Evolutionary conservation across 768 basidiomycete genomes (phyloP), one percentile per base, ranked within the genome.

Genomic region (Hortiboletus campestris): DNA sequence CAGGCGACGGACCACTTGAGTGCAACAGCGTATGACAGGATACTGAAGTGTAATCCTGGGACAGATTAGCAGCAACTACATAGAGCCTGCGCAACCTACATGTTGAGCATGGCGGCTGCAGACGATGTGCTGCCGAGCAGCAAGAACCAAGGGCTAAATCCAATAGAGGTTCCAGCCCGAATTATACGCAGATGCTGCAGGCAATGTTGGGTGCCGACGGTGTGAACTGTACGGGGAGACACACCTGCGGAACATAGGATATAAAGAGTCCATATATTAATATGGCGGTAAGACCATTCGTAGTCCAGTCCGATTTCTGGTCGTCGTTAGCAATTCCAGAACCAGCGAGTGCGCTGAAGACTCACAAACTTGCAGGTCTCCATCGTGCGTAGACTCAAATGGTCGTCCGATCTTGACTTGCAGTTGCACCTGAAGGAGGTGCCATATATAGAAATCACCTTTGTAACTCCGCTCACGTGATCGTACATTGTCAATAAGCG

Each of bases 81-180:
- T 7, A 46, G 32, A 38, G 22, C 6, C 3, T 4, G 22, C 7
- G 12, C 6, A 14, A 54, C 82, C 49, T 62, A 90, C 85, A 96
- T 84, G 68, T 97, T 97, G 46, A 95, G 75, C 81, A 94, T 82
- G 1, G 82, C 89, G 0, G 91, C 85, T 3, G 91, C 88, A 13
- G 86, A 83, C 16, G 89, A 90, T 0, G 89, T 91, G 58, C 86
- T 87, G 8, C 97, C 97, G 0, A 98, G 82, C 7, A 98, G 76
- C 34, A 98, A 75, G 66, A 91, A 98, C 82, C 89, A 87, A 17
- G 95, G 93, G 58, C 90, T 94, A 59, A 98, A 85, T 0, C 97
- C 97, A 61, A 95, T 86, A 0, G 89, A 93, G 0, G 93, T 88
- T 38, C 83, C 80, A 22, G 84, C 79, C 47, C 76, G 68, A 63